Base-by-base conservation (phyloP, 139 green algal species). In the Chlorella sorokiniana region DNA sequence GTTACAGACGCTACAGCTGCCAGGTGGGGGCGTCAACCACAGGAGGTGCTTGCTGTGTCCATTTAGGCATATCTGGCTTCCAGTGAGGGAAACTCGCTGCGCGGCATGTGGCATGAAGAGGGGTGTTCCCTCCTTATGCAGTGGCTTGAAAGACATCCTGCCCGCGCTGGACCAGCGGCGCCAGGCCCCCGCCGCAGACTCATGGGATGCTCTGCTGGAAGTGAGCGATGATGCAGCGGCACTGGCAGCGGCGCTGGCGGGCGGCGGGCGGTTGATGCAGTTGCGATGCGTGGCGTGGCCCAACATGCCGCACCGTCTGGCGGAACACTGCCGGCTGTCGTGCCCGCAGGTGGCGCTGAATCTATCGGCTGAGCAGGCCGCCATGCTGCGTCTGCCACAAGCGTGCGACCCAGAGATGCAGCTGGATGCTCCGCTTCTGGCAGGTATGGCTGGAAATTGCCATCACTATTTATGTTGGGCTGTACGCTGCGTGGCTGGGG, bases 311-410 rank as follows among this genome's bases (percentile, higher is more conserved):
- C 59, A 81, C 48, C 37, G 35, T 2, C 23, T 61, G 71, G 69
- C 56, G 33, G 23, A 63, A 42, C 56, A 56, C 23, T 80, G 67
- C 48, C 27, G 27, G 11, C 3, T 1, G 14, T 8, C 33, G 42
- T 76, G 64, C 59, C 79, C 79, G 1, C n/a, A 45, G 25, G 79
- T 84, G 45, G 70, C 42, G 4, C 9, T 84, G 8, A 84, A 84
- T 48, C 79, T 48, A 0, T 54, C 23, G 0, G 22, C 70, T 2
- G 45, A 52, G 35, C 51, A 84, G 33, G 64, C 33, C 33, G 70
- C 61, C 9, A 23, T 27, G 31, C 68, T 8, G n/a, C 38, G 33
- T 23, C 45, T 79, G 70, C 79, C 79, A 22, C 23, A 20, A 8
- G 68, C 31, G 7, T 79, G 41, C 27, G 71, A 79, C 33, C 45